These are phyloP conservation scores for Populus tremula DNA, from an alignment of 345 rosid species.

Conservation along the genomic window DNA sequence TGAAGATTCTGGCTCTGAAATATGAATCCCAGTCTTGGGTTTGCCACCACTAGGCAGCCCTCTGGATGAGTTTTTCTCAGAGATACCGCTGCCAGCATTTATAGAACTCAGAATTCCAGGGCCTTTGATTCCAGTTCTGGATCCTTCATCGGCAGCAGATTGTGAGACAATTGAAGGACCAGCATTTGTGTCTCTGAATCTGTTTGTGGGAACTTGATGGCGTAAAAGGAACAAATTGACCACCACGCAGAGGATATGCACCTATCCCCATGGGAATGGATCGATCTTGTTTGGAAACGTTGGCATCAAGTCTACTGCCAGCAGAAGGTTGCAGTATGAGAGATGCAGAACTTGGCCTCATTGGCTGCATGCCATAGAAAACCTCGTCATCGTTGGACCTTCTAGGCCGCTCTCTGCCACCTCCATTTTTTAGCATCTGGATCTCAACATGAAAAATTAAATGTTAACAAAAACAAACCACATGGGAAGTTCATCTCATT, in stretches of 20 bases:
- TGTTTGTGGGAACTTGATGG: slow-evolving; percentile 65
- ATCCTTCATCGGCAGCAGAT: slow-evolving; percentile 97
- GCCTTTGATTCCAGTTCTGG: slow-evolving; percentile 93
- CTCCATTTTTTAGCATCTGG: slow-evolving; percentile 67
- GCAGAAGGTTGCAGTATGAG: slow-evolving; percentile 46
- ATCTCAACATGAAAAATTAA: slow-evolving; percentile 6
- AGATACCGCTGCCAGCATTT: slow-evolving; percentile 26
- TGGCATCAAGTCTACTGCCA: slow-evolving; percentile 45
- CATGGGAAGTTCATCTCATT: slow-evolving; percentile 1
- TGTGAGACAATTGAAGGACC: slow-evolving; percentile 56
- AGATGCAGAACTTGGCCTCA: slow-evolving; percentile 52
- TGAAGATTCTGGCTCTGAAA: slow-evolving; percentile 52
- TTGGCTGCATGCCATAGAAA: slow-evolving; percentile 38
- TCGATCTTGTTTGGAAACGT: slow-evolving; percentile 49
- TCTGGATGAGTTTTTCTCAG: slow-evolving; percentile 44
- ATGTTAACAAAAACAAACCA: slow-evolving; percentile 4
- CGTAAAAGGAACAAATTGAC: slow-evolving; percentile 57
- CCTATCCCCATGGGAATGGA: slow-evolving; percentile 43
- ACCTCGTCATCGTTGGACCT: slow-evolving; percentile 57
- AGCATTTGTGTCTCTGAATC: slow-evolving; percentile 59
- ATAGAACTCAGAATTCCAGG: slow-evolving; percentile 56
- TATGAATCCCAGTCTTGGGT: slow-evolving; percentile 36
- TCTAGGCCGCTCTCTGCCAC: slow-evolving; percentile 45
- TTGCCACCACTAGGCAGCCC: slow-evolving; percentile 44
- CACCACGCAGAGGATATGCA: slow-evolving; percentile 52